These are phyloP conservation scores for Fusarium mundagurra DNA, from an alignment of 2,329 filamentous ascomycete genomes.

Conservation along the genomic window DNA sequence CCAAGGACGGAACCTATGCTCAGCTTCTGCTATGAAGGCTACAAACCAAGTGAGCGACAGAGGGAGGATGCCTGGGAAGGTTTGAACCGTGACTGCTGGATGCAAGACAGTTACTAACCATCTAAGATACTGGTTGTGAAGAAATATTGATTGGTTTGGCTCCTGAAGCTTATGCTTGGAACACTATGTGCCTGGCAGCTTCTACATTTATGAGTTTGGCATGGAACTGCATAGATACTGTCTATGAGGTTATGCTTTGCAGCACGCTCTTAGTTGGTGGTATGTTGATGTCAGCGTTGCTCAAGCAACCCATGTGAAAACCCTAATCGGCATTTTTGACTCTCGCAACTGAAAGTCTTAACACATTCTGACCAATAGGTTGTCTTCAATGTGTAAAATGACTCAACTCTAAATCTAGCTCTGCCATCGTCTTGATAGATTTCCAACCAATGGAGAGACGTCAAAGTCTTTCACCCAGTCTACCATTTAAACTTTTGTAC, in stretches of 20 bases:
- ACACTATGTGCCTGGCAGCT: background rate
- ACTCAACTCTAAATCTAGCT: background rate
- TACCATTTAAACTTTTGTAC: background rate
- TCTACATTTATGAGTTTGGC: no score
- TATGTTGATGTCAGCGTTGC: background rate
- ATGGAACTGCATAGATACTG: background rate
- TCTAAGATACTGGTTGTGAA: background rate
- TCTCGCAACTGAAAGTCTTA: background rate
- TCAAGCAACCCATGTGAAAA: background rate
- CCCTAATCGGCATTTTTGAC: no score
- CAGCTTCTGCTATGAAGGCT: background rate
- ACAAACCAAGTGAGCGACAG: background rate
- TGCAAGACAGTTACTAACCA: background rate
- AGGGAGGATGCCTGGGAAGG: rapidly evolving
- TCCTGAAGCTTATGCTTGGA: background rate
- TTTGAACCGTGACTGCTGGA: background rate
- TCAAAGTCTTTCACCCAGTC: background rate
- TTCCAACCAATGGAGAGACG: background rate
- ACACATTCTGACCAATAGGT: background rate
- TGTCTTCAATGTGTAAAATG: background rate
- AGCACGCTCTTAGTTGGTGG: rapidly evolving
- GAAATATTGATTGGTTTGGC: background rate
- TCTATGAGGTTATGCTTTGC: background rate
- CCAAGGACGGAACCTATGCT: no score
- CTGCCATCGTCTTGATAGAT: background rate